phyloP scores from a whole-genome alignment of 2,329 filamentous ascomycete genomes.

The Botrytis squamosa region DNA sequence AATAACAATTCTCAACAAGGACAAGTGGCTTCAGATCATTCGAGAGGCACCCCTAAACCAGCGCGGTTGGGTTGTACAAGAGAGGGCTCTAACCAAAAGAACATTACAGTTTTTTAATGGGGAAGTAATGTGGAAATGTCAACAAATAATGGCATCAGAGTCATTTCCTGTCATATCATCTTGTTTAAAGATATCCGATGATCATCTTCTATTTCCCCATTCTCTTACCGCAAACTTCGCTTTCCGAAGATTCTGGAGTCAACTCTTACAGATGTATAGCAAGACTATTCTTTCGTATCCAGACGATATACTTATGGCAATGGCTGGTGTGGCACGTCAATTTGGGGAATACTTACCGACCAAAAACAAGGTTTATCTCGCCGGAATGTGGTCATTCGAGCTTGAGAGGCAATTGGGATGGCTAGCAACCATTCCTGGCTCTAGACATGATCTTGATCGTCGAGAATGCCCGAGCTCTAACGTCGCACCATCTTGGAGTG shows the following conservation, averaged over 20 bases:
- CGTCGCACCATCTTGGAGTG: constrained; percentile 12
- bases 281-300: neutral
- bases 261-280: neutral
- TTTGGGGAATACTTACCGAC: constrained; percentile 2
- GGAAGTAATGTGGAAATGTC: neutral
- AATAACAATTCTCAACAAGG: neutral
- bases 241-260: neutral
- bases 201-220: neutral
- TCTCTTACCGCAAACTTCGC: neutral
- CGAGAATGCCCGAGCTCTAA: neutral
- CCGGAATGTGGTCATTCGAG: constrained; percentile 4
- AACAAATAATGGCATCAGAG: neutral
- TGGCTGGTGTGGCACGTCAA: neutral
- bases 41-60: neutral
- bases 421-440: neutral
- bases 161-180: neutral
- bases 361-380: neutral
- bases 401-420: constrained; percentile 5
- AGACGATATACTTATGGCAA: neutral
- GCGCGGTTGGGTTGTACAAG: neutral
- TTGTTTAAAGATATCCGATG: neutral
- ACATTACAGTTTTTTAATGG: neutral
- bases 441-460: neutral
- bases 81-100: neutral
- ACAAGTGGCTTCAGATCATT: neutral